These are phyloP conservation scores for Dactylellina drechsleri DNA, from an alignment of 2,329 filamentous ascomycete genomes.

Conservation along the genomic window DNA sequence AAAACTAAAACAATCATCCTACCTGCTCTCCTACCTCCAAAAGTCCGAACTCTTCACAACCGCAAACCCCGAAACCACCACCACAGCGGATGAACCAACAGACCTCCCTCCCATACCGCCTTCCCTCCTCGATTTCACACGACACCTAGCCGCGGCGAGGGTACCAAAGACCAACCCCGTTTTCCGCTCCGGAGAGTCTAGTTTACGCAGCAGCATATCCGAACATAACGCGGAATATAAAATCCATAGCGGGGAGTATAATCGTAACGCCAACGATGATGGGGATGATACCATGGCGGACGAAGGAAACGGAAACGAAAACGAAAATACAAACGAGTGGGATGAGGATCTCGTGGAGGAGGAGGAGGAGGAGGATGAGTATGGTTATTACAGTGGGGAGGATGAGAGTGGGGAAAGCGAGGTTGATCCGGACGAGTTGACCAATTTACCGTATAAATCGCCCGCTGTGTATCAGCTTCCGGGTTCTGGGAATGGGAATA, in stretches of 20 bases:
- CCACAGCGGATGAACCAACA: background rate
- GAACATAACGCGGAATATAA: slow-evolving; percentile 4
- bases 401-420: slow-evolving; percentile 18
- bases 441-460: slow-evolving; percentile 51
- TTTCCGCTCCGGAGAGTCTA: slow-evolving; percentile 16
- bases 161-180: background rate
- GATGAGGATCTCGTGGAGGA: slow-evolving; percentile 36
- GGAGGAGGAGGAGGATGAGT: background rate
- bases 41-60: slow-evolving; percentile 30
- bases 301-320: no score
- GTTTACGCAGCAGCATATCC: slow-evolving; percentile 18
- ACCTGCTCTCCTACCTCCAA: slow-evolving; percentile 48
- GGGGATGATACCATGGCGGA: slow-evolving; percentile 20
- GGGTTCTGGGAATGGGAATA: slow-evolving; percentile 46
- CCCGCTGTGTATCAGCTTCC: slow-evolving; percentile 44
- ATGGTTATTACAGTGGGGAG: slow-evolving; percentile 10
- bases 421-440: slow-evolving; percentile 45
- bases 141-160: background rate
- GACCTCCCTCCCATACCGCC: background rate
- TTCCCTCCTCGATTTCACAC: background rate
- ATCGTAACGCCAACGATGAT: background rate
- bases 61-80: background rate
- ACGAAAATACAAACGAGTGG: no score
- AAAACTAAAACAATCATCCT: slow-evolving; percentile 25
- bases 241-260: background rate